A percentile compares a stretch with the other conserved stretches of the same genome.
Evolutionary conservation across 2,329 filamentous ascomycete species (phyloP).

Genomic region (Alternaria rosae): DNA sequence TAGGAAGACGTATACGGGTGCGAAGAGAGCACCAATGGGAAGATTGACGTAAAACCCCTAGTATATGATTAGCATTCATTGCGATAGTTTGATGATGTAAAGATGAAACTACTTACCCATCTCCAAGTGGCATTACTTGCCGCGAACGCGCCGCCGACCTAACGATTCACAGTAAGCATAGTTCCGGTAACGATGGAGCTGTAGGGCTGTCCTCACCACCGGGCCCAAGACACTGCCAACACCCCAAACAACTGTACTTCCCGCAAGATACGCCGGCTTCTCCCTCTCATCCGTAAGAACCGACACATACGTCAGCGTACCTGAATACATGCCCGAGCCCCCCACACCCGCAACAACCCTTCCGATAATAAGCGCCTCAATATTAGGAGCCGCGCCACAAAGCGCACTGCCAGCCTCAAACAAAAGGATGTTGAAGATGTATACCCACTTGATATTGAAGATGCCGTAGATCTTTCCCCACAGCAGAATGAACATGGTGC

Average conservation of each 20-base stretch:
- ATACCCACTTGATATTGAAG: conserved; percentile 56
- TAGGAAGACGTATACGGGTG: not conserved
- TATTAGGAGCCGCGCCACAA: conserved; percentile 44
- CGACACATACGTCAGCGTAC: conserved; percentile 34
- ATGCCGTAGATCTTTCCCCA: conserved; percentile 50
- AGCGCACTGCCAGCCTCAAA: conserved; percentile 45
- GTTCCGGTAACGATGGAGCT: not conserved
- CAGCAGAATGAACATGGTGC: conserved; percentile 20
- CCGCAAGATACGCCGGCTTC: conserved; percentile 46
- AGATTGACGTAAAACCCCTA: conserved; percentile 7
- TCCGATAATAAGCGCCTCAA: conserved; percentile 50
- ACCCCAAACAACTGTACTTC: conserved; percentile 50
- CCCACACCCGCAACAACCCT: conserved; percentile 56
- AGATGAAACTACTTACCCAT: conserved; percentile 25
- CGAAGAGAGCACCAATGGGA: not conserved
- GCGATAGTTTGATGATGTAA: not conserved
- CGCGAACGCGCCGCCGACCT: conserved; percentile 42
- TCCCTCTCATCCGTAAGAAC: conserved; percentile 13
- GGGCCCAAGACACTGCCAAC: conserved; percentile 50
- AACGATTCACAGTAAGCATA: not conserved
- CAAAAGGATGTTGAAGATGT: conserved; percentile 19
- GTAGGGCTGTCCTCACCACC: conserved; percentile 13
- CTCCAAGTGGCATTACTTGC: conserved; percentile 35
- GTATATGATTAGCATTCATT: not conserved
- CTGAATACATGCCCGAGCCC: conserved; percentile 52